phyloP scores from a whole-genome alignment of 257 asterid genomes.

The Solanum habrochaites region DNA sequence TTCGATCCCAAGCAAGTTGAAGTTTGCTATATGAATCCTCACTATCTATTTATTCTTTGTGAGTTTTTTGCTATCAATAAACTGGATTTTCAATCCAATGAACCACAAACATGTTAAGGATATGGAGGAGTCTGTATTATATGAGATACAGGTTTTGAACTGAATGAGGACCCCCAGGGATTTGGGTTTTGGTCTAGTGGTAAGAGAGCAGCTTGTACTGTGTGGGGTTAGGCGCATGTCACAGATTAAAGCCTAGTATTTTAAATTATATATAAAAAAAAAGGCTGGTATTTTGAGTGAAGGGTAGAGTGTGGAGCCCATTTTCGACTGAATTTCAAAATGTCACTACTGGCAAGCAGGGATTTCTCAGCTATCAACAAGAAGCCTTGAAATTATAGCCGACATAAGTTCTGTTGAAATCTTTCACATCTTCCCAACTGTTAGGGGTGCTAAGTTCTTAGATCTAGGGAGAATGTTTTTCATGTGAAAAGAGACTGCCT shows the following conservation, averaged over 20 bases:
- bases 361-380: neutral
- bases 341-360: neutral
- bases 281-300: neutral
- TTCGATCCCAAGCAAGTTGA: neutral
- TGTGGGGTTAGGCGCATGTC: neutral
- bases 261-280: no score
- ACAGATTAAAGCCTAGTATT: neutral
- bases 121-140: neutral
- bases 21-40: neutral
- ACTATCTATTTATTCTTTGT: slow-evolving; percentile 7
- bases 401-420: neutral
- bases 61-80: neutral
- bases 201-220: neutral
- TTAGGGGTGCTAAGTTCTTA: neutral
- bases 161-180: neutral
- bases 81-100: neutral
- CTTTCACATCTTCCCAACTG: neutral
- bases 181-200: neutral
- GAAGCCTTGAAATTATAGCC: neutral
- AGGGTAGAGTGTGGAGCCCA: neutral
- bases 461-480: neutral
- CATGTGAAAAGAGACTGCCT: neutral
- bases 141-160: neutral
- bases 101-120: neutral
- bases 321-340: neutral